Evolutionary conservation across 2,329 filamentous ascomycete genomes (phyloP).

Genomic region (Madurella mycetomatis): DNA sequence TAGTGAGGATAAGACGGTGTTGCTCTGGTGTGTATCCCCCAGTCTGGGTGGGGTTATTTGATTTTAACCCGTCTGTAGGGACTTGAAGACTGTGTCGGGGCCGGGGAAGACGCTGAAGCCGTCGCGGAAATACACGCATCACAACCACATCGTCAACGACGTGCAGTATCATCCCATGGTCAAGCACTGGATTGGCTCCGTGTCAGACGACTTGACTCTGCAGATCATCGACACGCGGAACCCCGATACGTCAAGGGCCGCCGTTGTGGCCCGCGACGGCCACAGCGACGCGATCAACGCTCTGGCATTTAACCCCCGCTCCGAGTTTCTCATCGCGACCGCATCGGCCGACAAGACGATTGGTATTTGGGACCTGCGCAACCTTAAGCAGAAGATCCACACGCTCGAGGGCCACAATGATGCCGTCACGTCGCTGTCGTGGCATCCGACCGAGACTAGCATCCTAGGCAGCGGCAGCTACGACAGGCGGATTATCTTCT

Average conservation of each 20-base stretch:
- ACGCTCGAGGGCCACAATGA: constrained; percentile 83
- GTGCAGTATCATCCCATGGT: constrained; percentile 92
- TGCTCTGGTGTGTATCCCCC: constrained; percentile 66
- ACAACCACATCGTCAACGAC: constrained; percentile 90
- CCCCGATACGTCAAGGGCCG: constrained; percentile 59
- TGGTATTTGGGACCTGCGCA: constrained; percentile 90
- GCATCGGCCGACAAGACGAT: constrained; percentile 95
- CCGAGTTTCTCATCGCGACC: constrained; percentile 86
- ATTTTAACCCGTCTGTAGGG: constrained; percentile 46
- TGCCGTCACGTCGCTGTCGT: constrained; percentile 84
- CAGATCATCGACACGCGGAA: constrained; percentile 86
- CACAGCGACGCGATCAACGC: constrained; percentile 93
- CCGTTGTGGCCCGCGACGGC: constrained; percentile 65
- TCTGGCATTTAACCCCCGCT: constrained; percentile 88
- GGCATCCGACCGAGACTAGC: constrained; percentile 87
- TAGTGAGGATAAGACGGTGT: constrained; percentile 86
- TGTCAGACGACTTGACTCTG: constrained; percentile 90
- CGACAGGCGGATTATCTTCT: constrained; percentile 90
- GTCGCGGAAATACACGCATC: constrained; percentile 74
- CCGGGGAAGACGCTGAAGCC: constrained; percentile 67
- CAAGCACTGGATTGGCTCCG: constrained; percentile 79
- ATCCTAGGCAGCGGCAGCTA: constrained; percentile 90
- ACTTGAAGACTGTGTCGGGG: constrained; percentile 63
- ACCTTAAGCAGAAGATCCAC: constrained; percentile 85
- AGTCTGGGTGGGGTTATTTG: background rate